These are phyloP conservation scores for Trichoderma pleuroti DNA, from an alignment of 2,329 filamentous ascomycete genomes.

Conservation along the genomic window DNA sequence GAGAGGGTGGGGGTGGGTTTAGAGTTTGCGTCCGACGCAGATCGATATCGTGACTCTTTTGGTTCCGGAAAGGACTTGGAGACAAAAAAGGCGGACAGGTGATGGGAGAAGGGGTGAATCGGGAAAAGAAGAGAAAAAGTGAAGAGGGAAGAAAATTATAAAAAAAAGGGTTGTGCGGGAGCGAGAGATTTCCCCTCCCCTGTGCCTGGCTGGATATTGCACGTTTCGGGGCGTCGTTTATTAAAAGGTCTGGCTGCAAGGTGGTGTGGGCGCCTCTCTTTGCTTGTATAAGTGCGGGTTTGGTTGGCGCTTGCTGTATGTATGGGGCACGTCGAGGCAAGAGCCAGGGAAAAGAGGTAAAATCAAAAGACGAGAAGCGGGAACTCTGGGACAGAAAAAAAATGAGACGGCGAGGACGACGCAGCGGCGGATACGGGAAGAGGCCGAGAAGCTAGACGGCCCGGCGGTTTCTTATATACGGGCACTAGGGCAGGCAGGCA, in stretches of 20 bases:
- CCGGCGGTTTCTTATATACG: constrained; percentile 5
- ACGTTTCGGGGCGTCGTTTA: constrained; percentile 11
- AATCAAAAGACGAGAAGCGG: background rate
- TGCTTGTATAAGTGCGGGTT: constrained; percentile 4
- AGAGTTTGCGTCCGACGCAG: constrained; percentile 2
- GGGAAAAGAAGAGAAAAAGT: background rate
- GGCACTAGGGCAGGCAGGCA: background rate
- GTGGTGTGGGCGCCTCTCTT: constrained; percentile 12
- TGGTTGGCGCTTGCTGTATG: constrained; percentile 12
- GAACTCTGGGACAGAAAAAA: background rate
- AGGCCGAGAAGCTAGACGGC: background rate
- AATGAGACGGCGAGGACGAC: background rate
- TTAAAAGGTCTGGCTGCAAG: constrained; percentile 5
- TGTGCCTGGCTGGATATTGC: constrained; percentile 6
- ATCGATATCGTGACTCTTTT: constrained; percentile 1
- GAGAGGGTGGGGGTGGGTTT: constrained; percentile 16
- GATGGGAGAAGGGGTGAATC: background rate
- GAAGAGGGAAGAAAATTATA: background rate
- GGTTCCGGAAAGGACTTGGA: background rate
- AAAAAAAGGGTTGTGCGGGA: background rate
- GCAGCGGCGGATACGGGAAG: background rate
- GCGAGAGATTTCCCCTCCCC: constrained; percentile 1
- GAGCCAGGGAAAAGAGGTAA: background rate
- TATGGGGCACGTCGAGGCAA: constrained; percentile 8
- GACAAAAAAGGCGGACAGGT: background rate